Evolutionary conservation across 208 protist species (phyloP), one percentile per base, ranked within the genome.

Genomic region (Trypanosoma platydactyli): DNA sequence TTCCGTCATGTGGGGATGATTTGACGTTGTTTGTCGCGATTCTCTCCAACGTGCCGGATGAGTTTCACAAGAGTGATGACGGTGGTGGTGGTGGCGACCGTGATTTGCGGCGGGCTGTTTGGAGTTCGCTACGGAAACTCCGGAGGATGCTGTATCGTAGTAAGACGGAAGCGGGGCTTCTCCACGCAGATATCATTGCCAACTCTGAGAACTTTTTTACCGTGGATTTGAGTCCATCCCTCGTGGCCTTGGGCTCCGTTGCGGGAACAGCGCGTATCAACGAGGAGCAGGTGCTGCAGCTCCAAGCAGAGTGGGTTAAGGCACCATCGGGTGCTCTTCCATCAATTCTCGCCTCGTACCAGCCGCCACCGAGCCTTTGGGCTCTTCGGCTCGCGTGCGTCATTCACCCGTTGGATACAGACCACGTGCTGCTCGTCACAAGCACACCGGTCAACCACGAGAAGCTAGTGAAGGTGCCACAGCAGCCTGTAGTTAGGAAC

Each of bases 281-380:
- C 53, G 60, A 57, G 6, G 29, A 42, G 13, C 25, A 73, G 0
- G 59, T 86, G 12, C 33, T 92, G 29, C 71, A 85, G 55, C 12
- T 92, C 6, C 44, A 77, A n/a, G 86, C 80, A 5, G 73, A 80
- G 49, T 92, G 86, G 86, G 53, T 92, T 13, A 81, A 83, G 68
- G 60, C 76, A 41, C 81, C 83, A 24, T 29, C 40, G 33, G 45
- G 61, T 22, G 38, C 33, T 44, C 33, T 50, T 18, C 45, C 58
- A 15, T 42, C 79, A 16, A 49, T 38, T 3, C 33, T 77, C 0
- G 40, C 58, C 2, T 0, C 46, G 0, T 86, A 86, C 76, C 52
- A 57, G 22, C 86, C 83, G 11, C 85, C 80, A 12, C 78, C 79
- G 40, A 77, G 80, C 6, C 64, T 92, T 52, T 92, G 86, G 86